Evolutionary conservation across 1,139 yeast genomes (phyloP), one percentile per base, ranked within the genome.

Genomic region (Casaregolazyma suthepensis): DNA sequence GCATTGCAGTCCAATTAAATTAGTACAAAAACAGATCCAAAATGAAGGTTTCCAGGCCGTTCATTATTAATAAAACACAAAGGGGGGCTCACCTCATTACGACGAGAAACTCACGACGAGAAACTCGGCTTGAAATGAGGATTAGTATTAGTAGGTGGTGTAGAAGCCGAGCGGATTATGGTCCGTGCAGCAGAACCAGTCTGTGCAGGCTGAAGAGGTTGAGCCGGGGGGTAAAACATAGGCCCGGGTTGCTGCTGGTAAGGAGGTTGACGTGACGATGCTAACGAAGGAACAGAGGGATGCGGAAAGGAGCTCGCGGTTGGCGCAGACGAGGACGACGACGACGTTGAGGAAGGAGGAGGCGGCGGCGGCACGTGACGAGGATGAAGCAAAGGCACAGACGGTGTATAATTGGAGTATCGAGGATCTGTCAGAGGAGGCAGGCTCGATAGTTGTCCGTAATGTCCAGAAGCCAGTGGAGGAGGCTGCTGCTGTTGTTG

Each of bases 361-460:
- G 59, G 56, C 31, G 53, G 59, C 3, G 54, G 56, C n/a, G 54
- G 59, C 9, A 56, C 58, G 40, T 50, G 60, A 18, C 54, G 57
- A 19, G 53, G 59, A n/a, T 58, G 60, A 18, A 51, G 54, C 1
- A 50, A 52, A 10, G 48, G 46, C 42, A 49, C 51, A 45, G 20
- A 51, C 17, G 40, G 44, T 45, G 51, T n/a, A 19, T 47, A 37
- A 31, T 43, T 40, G 3, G 43, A 18, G 50, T 54, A 51, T 31
- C 51, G 45, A 20, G 55, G 53, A 48, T 20, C 46, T 1, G 29
- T 45, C 40, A 45, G 20, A n/a, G 47, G 49, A 5, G 49, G 47
- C 38, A 46, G 20, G 13, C 38, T 40, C 19, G 51, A 43, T 10
- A 13, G 46, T n/a, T 35, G 43, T 12, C 53, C 48, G 46, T 45